Evolutionary conservation across 106 monocot genomes (phyloP).

Genomic region (Apostasia shenzhenica): DNA sequence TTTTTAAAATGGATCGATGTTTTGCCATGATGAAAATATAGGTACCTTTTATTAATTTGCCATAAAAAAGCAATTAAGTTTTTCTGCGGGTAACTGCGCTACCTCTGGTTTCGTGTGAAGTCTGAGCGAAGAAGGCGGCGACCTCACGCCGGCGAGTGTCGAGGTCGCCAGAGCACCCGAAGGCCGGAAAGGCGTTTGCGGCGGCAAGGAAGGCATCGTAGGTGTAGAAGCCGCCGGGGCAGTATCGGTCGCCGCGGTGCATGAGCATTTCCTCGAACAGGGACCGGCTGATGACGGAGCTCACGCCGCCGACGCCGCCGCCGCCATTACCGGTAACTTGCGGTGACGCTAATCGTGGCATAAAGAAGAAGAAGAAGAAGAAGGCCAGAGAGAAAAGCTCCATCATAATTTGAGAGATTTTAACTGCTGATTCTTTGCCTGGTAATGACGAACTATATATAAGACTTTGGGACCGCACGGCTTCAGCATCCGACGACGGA

Average conservation of each 20-base stretch:
- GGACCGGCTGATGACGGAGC: slow-evolving; percentile 22
- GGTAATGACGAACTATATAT: not conserved
- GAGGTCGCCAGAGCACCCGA: slow-evolving; percentile 24
- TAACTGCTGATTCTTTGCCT: not conserved
- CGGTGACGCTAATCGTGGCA: not conserved
- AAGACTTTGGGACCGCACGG: not conserved
- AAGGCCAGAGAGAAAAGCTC: not conserved
- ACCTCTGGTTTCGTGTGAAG: slow-evolving; percentile 61
- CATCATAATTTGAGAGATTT: not conserved
- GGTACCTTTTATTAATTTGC: too few species aligned
- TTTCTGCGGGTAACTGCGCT: not conserved
- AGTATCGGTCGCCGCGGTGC: slow-evolving; percentile 37
- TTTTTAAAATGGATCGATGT: not conserved
- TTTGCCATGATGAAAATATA: not conserved
- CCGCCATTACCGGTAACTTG: not conserved
- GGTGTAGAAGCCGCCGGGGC: slow-evolving; percentile 50
- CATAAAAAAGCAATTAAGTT: not conserved
- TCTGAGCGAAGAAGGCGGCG: slow-evolving; percentile 51
- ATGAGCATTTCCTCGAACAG: slow-evolving; percentile 54
- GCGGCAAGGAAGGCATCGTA: slow-evolving; percentile 44
- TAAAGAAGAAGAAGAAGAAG: not conserved
- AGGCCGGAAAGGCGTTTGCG: slow-evolving; percentile 28
- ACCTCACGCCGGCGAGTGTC: slow-evolving; percentile 37
- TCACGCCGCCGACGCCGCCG: slow-evolving; percentile 8
- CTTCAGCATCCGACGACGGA: not conserved